Percentiles rank a stretch among this genome's conserved stretches.
phyloP scores from a whole-genome alignment of 768 basidiomycete genomes.

The Ramaria sp. region DNA sequence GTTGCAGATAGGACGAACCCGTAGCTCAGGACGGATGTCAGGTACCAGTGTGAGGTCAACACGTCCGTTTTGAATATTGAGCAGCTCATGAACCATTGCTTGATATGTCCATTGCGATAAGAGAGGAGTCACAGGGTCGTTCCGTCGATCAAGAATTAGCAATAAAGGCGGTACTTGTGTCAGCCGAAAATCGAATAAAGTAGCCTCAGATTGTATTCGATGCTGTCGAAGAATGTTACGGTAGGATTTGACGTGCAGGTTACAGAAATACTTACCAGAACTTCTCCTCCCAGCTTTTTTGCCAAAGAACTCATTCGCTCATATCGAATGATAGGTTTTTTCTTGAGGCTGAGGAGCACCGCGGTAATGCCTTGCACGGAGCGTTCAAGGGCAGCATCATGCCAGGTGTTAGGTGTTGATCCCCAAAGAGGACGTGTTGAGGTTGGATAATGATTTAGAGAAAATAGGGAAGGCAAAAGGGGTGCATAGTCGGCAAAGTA shows the following conservation, averaged over 20 bases:
- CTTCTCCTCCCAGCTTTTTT: slow-evolving; percentile 74
- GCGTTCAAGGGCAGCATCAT: slow-evolving; percentile 60
- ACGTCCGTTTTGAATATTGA: slow-evolving; percentile 89
- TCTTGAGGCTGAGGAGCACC: slow-evolving; percentile 87
- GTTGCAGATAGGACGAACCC: slow-evolving; percentile 33
- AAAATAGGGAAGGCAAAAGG: slow-evolving; percentile 76
- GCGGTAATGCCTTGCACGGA: slow-evolving; percentile 72
- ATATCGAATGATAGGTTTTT: slow-evolving; percentile 84
- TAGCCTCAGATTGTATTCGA: slow-evolving; percentile 66
- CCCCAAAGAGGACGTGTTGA: slow-evolving; percentile 58
- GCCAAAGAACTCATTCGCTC: slow-evolving; percentile 91
- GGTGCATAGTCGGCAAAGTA: slow-evolving; percentile 96
- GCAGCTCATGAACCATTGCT: slow-evolving; percentile 96
- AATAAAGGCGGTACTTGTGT: slow-evolving; percentile 84
- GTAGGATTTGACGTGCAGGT: neutral
- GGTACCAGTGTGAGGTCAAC: slow-evolving; percentile 78
- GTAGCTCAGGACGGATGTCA: slow-evolving; percentile 76
- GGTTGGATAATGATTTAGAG: slow-evolving; percentile 67
- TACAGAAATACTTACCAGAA: slow-evolving; percentile 48
- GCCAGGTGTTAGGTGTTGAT: slow-evolving; percentile 61
- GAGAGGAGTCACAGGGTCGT: slow-evolving; percentile 94
- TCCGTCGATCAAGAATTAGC: slow-evolving; percentile 87
- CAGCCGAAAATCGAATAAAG: slow-evolving; percentile 85
- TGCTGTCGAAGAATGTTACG: slow-evolving; percentile 34
- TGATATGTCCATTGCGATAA: slow-evolving; percentile 99